These are phyloP conservation scores for Nakazawaea holstii DNA, from an alignment of 805 yeast genomes.

Conservation along the genomic window DNA sequence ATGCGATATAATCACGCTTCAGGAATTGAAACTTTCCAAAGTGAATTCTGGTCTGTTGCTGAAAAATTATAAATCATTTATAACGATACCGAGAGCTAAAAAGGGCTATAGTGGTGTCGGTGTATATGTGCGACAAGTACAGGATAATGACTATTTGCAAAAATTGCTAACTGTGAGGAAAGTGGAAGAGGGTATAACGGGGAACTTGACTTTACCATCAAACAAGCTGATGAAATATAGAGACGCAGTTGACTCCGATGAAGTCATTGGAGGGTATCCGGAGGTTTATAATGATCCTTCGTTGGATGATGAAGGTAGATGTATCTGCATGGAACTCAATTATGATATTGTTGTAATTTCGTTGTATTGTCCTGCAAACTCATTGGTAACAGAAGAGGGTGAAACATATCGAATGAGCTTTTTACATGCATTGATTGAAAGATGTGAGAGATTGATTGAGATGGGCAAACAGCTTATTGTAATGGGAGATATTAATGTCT, in stretches of 20 bases:
- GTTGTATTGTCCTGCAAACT: constrained; percentile 90
- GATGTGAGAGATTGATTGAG: constrained; percentile 51
- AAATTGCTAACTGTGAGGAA: constrained; percentile 47
- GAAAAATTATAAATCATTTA: constrained; percentile 60
- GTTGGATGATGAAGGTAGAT: constrained; percentile 82
- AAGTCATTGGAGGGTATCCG: constrained; percentile 72
- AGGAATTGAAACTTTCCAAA: constrained; percentile 73
- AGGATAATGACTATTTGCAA: constrained; percentile 34
- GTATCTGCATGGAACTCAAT: constrained; percentile 68
- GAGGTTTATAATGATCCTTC: constrained; percentile 28
- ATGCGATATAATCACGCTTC: constrained; percentile 80
- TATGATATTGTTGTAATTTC: constrained; percentile 56
- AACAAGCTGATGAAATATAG: constrained; percentile 19
- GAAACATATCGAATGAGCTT: constrained; percentile 55
- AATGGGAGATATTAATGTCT: constrained; percentile 86
- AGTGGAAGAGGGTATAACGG: constrained; percentile 93
- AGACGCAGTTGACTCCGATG: constrained; percentile 17
- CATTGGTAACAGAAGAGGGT: constrained; percentile 63
- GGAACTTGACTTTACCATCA: constrained; percentile 33
- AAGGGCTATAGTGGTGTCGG: constrained; percentile 95
- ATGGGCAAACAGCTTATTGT: constrained; percentile 66
- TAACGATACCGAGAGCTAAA: constrained; percentile 59
- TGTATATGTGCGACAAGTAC: constrained; percentile 58
- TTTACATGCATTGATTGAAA: constrained; percentile 49
- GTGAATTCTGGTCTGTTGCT: constrained; percentile 39